Evolutionary conservation across 306 rosid species (phyloP).

Genomic region (Glycyrrhiza uralensis): DNA sequence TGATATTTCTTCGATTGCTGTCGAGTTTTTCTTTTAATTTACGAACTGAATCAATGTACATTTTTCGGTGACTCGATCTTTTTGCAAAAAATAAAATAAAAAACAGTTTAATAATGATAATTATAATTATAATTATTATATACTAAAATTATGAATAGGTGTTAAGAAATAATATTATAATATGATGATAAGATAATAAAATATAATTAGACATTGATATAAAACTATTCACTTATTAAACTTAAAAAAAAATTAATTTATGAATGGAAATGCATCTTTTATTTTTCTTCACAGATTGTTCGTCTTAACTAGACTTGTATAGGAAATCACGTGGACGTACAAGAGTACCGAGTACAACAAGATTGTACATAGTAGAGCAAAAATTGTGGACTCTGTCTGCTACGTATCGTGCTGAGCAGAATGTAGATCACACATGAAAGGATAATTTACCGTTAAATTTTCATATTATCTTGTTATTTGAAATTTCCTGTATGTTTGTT

Average conservation of each 20-base stretch:
- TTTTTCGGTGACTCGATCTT: background rate
- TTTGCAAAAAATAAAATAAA: too few relatives aligned
- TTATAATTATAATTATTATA: too few relatives aligned
- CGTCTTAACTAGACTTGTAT: background rate
- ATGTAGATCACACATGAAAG: background rate
- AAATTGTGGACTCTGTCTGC: background rate
- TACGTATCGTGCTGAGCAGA: background rate
- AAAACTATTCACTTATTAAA: too few relatives aligned
- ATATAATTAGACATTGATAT: too few relatives aligned
- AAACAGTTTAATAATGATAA: too few relatives aligned
- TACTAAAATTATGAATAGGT: too few relatives aligned
- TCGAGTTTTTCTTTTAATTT: background rate
- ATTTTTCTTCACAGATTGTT: too few relatives aligned
- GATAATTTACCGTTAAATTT: background rate
- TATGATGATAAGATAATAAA: too few relatives aligned
- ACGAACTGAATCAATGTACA: background rate
- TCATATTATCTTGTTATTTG: background rate
- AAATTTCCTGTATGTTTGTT: too few relatives aligned
- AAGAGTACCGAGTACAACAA: background rate
- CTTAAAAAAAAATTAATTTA: too few relatives aligned
- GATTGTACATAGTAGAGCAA: background rate
- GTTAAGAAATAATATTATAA: too few relatives aligned
- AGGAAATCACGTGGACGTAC: background rate
- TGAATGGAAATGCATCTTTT: too few relatives aligned
- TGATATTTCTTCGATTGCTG: background rate